phyloP scores from a whole-genome alignment of 192 early-diverging fungal genomes.

The Mortierella claussenii region DNA sequence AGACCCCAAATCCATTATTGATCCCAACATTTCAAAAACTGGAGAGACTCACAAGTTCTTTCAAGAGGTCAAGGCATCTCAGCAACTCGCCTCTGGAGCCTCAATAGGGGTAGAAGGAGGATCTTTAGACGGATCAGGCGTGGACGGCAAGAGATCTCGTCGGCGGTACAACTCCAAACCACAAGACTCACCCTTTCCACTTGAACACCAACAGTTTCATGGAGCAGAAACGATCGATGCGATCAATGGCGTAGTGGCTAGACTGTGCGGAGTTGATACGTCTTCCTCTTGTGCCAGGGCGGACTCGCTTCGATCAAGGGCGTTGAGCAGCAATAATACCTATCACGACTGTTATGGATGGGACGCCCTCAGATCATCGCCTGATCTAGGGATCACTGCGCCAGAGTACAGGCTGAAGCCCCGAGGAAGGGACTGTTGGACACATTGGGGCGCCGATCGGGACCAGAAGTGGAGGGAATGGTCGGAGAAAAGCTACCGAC shows the following conservation, averaged over 20 bases:
- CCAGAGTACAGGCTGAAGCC: conserved; percentile 15
- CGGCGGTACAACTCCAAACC: conserved; percentile 6
- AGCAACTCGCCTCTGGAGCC: neutral
- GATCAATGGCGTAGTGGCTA: conserved; percentile 35
- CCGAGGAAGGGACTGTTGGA: conserved; percentile 31
- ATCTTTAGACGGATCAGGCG: neutral
- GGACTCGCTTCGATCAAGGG: too few species aligned
- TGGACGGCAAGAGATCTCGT: neutral
- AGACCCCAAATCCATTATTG: conserved; percentile 15
- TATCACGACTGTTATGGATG: conserved; percentile 10
- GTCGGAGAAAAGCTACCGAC: conserved; percentile 20
- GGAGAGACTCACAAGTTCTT: conserved; percentile 50
- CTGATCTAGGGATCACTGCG: conserved; percentile 37
- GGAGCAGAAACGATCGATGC: conserved; percentile 43
- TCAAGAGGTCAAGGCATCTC: conserved; percentile 33
- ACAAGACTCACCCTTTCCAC: conserved; percentile 24
- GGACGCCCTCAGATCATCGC: conserved; percentile 15
- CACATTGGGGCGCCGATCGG: conserved; percentile 18
- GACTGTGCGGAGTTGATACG: conserved; percentile 18
- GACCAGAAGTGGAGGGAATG: conserved; percentile 31
- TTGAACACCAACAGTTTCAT: conserved; percentile 41
- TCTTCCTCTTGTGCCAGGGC: neutral
- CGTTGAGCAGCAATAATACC: neutral
- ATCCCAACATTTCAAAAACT: conserved; percentile 48
- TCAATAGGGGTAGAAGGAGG: neutral